phyloP scores from a whole-genome alignment of 331 rosid species.

The Quercus phellos region DNA sequence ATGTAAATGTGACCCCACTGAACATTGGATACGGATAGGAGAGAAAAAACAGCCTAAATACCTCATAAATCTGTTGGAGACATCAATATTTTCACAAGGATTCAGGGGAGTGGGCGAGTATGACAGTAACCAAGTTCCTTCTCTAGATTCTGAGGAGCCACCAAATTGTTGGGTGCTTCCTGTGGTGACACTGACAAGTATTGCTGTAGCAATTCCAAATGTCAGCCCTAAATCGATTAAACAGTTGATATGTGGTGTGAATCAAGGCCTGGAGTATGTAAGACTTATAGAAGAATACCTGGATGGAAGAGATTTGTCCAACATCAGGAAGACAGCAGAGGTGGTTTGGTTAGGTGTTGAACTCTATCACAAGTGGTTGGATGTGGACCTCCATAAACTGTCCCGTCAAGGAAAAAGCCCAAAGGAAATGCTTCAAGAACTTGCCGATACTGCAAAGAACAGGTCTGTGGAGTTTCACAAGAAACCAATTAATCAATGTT shows the following conservation, averaged over 20 bases:
- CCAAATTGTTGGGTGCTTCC: slow-evolving; percentile 81
- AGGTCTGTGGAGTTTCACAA: slow-evolving; percentile 31
- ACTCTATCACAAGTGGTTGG: slow-evolving; percentile 68
- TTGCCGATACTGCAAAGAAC: slow-evolving; percentile 55
- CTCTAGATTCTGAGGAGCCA: slow-evolving; percentile 46
- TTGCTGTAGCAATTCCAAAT: slow-evolving; percentile 62
- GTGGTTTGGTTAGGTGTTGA: slow-evolving; percentile 70
- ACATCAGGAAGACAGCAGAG: slow-evolving; percentile 52
- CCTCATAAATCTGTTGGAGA: slow-evolving; percentile 48
- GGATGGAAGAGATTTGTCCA: slow-evolving; percentile 39
- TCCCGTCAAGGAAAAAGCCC: slow-evolving; percentile 41
- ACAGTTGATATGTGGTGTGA: slow-evolving; percentile 37
- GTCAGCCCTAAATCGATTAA: slow-evolving; percentile 19
- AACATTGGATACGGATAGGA: slow-evolving; percentile 65
- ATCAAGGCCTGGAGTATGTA: slow-evolving; percentile 55
- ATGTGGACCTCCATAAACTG: slow-evolving; percentile 54
- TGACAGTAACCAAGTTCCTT: slow-evolving; percentile 50
- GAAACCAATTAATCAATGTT: slow-evolving; percentile 26
- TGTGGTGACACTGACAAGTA: slow-evolving; percentile 64
- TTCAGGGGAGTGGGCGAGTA: slow-evolving; percentile 55
- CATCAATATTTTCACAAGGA: slow-evolving; percentile 42
- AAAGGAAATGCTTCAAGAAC: slow-evolving; percentile 44
- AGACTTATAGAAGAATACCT: slow-evolving; percentile 45
- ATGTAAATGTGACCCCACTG: slow-evolving; percentile 54
- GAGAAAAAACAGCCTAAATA: slow-evolving; percentile 51